Base-by-base conservation (phyloP, 805 yeast genomes). In the Lipomyces starkeyi region DNA sequence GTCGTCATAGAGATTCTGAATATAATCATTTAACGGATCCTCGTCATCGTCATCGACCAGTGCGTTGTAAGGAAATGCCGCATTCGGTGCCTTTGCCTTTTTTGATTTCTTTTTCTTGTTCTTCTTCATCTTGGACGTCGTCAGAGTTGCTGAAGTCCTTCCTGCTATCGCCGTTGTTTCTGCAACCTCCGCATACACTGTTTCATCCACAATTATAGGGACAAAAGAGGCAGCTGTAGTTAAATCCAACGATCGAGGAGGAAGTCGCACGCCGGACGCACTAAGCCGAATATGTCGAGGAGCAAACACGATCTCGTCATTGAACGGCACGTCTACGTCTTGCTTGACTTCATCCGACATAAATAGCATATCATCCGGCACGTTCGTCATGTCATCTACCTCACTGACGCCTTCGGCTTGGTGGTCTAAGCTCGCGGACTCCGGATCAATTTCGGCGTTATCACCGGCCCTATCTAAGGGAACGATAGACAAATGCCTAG, bases 21-120 rank as follows among this genome's bases (percentile, higher is more conserved):
- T 37, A 43, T 70, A 71, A 34, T 71, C 73, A 29, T 71, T 69
- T 9, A 70, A 13, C n/a, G 67, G 62, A 17, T 55, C 61, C 8
- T 17, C 62, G 14, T 66, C 63, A 8, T 49, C 69, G 17, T 63
- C 66, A 22, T 25, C 56, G 7, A 32, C 17, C n/a, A 25, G 56
- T 3, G 17, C 34, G 14, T 25, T 13, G 34, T 5, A 29, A 2
- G 34, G 34, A 29, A 53, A 53, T 6, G 34, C 9, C 3, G 34
- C 56, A 1, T 53, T 53, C 8, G 32, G 34, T 32, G 25, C 20
- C 53, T 40, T 58, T 35, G n/a, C 20, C 13, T 20, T 37, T 7
- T 35, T 57, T 7, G 22, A 4, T 32, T 32, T 35, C 17, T 32
- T 29, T 8, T 37, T 37, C 27, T 32, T 35, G 25, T 32, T 29